Conservation (phyloP, 2,329 filamentous ascomycete genomes). For the Ophioceras dolichostomum region DNA sequence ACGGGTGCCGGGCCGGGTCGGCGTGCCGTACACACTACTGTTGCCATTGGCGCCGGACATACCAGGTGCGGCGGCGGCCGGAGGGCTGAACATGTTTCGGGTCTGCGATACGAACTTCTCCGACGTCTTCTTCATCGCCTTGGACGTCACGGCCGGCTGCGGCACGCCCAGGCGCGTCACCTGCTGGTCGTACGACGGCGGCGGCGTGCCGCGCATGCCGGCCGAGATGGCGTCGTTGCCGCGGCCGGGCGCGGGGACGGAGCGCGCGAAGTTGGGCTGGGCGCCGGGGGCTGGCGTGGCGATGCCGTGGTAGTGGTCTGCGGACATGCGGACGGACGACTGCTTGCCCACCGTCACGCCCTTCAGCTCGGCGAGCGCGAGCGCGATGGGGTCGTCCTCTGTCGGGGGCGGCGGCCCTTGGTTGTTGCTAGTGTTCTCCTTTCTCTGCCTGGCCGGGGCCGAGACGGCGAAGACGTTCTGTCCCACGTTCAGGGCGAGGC, state of each 20-base stretch:
- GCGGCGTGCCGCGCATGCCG: constrained; percentile 62
- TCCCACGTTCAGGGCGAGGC: constrained; percentile 84
- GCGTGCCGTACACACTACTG: constrained; percentile 14
- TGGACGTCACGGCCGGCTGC: constrained; percentile 81
- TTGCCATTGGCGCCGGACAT: constrained; percentile 21
- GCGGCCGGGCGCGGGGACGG: background rate
- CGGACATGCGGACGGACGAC: constrained; percentile 73
- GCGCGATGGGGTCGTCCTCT: constrained; percentile 84
- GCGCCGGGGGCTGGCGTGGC: constrained; percentile 59
- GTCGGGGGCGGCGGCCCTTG: too few relatives aligned
- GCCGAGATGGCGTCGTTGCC: constrained; percentile 33
- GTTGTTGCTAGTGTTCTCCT: constrained; percentile 17
- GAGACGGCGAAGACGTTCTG: constrained; percentile 94
- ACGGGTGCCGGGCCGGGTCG: constrained; percentile 46
- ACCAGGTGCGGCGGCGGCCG: constrained; percentile 18
- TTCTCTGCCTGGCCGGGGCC: constrained; percentile 53
- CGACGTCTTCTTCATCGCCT: constrained; percentile 90
- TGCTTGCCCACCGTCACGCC: constrained; percentile 59
- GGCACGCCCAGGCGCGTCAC: constrained; percentile 76
- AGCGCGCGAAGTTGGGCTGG: constrained; percentile 20
- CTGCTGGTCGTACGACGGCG: constrained; percentile 73
- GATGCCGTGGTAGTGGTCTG: constrained; percentile 90
- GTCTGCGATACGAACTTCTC: constrained; percentile 80
- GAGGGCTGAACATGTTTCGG: constrained; percentile 56
- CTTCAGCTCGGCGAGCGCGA: constrained; percentile 86